Evolutionary conservation across 768 basidiomycete genomes (phyloP).

Genomic region (Amanita fuliginea): DNA sequence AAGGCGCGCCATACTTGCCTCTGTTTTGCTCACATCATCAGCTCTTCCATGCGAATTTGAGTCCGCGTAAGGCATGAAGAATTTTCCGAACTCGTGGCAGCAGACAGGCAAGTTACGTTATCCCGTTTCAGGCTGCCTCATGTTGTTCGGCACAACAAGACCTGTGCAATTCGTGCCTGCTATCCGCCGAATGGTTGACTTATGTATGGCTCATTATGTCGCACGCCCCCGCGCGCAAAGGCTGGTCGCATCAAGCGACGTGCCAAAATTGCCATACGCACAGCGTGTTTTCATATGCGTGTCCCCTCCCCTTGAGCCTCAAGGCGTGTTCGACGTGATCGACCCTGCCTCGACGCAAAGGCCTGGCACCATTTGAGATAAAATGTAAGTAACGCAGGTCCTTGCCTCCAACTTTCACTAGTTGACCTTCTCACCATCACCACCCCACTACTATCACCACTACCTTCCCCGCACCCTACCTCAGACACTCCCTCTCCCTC

Average conservation of each 20-base stretch:
- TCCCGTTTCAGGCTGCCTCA: too few relatives aligned
- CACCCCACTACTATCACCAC: neutral
- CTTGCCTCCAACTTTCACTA: neutral
- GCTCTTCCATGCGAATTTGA: neutral
- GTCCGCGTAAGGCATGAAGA: neutral
- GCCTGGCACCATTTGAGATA: conserved; percentile 30
- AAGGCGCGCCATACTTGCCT: too few relatives aligned
- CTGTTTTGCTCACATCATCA: too few relatives aligned
- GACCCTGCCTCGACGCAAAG: conserved; percentile 32
- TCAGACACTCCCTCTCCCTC: conserved; percentile 1
- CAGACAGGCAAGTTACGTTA: conserved; percentile 2
- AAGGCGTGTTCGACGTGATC: neutral
- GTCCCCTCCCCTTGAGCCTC: neutral
- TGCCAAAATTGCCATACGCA: neutral
- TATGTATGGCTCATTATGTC: neutral
- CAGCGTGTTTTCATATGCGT: neutral
- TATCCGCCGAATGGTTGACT: neutral
- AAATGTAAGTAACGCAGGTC: conserved; percentile 11
- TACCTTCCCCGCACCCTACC: neutral
- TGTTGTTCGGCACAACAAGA: neutral
- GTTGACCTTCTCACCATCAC: neutral
- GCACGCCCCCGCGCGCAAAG: neutral
- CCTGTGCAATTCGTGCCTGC: neutral
- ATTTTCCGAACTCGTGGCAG: neutral
- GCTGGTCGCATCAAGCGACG: neutral